These are phyloP conservation scores for Alternaria metachromatica DNA, from an alignment of 2,329 filamentous ascomycete genomes.

Conservation along the genomic window DNA sequence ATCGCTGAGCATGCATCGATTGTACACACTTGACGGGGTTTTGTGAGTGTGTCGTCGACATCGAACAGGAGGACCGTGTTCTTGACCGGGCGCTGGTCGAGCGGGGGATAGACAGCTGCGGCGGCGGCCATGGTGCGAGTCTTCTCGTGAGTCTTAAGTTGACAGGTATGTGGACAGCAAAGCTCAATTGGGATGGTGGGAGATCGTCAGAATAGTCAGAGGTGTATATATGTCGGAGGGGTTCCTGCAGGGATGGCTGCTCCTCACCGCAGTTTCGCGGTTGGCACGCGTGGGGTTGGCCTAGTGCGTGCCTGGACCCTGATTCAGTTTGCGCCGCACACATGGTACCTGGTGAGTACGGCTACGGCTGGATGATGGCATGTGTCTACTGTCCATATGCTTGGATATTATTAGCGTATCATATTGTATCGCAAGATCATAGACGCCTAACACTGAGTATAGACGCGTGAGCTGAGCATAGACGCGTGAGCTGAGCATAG, in stretches of 20 bases:
- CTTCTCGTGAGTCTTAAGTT: background rate
- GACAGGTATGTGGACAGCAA: background rate
- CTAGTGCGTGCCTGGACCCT: slow-evolving; percentile 18
- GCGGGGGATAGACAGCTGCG: slow-evolving; percentile 67
- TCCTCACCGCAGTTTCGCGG: slow-evolving; percentile 28
- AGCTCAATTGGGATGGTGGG: background rate
- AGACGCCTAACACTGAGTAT: background rate
- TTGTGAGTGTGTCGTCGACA: slow-evolving; percentile 91
- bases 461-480: background rate
- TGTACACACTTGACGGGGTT: slow-evolving; percentile 71
- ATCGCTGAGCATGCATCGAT: background rate
- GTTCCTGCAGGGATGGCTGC: slow-evolving; percentile 25
- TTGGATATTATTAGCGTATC: background rate
- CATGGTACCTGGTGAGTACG: slow-evolving; percentile 5
- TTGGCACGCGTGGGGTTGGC: slow-evolving; percentile 24
- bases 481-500: background rate
- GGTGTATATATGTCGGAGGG: slow-evolving; percentile 26
- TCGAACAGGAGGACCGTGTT: slow-evolving; percentile 97
- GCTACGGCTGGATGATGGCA: background rate
- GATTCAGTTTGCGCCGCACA: background rate
- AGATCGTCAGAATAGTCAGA: background rate
- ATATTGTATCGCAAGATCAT: background rate
- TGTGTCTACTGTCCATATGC: background rate
- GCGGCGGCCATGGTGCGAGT: slow-evolving; percentile 49
- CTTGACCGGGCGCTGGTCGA: slow-evolving; percentile 84